Conservation (phyloP, 2,329 filamentous ascomycete genomes). For the Nothopassalora personata region DNA sequence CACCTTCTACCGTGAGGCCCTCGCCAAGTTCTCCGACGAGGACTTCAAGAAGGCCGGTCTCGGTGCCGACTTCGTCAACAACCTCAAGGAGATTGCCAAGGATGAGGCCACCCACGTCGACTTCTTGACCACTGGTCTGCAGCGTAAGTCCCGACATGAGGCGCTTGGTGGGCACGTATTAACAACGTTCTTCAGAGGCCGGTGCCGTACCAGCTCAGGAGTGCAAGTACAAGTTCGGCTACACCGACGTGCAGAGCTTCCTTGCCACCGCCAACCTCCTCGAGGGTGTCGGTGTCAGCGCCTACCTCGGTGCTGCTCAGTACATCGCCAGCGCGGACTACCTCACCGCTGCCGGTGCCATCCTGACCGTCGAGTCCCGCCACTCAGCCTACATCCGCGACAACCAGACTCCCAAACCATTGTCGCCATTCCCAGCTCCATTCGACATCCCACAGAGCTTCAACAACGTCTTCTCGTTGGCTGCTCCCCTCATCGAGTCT, state of each 20-base stretch:
- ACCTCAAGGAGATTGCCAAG: slow-evolving; percentile 51
- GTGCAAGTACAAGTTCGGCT: slow-evolving; percentile 53
- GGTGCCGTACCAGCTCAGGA: slow-evolving; percentile 48
- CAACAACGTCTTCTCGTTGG: slow-evolving; percentile 59
- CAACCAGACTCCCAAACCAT: slow-evolving; percentile 25
- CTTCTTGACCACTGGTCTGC: slow-evolving; percentile 48
- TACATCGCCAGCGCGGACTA: slow-evolving; percentile 54
- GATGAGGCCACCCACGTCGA: slow-evolving; percentile 57
- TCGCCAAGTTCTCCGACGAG: slow-evolving; percentile 51
- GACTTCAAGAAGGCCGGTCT: slow-evolving; percentile 51
- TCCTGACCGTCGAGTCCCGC: slow-evolving; percentile 60
- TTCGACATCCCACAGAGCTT: slow-evolving; percentile 52
- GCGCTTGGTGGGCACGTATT: not conserved
- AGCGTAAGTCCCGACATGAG: slow-evolving; percentile 13
- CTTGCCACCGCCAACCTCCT: slow-evolving; percentile 50
- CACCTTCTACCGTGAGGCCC: slow-evolving; percentile 57
- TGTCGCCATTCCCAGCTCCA: slow-evolving; percentile 51
- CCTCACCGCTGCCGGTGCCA: slow-evolving; percentile 56
- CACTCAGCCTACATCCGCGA: slow-evolving; percentile 55
- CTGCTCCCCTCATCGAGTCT: slow-evolving; percentile 54
- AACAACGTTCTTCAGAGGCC: slow-evolving; percentile 21
- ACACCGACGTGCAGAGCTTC: slow-evolving; percentile 40
- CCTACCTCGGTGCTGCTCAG: slow-evolving; percentile 59
- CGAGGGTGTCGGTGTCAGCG: slow-evolving; percentile 54
- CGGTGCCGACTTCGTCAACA: slow-evolving; percentile 50